Evolutionary conservation across 2,329 filamentous ascomycete species (phyloP).

Genomic region (Zymoseptoria crescenta): DNA sequence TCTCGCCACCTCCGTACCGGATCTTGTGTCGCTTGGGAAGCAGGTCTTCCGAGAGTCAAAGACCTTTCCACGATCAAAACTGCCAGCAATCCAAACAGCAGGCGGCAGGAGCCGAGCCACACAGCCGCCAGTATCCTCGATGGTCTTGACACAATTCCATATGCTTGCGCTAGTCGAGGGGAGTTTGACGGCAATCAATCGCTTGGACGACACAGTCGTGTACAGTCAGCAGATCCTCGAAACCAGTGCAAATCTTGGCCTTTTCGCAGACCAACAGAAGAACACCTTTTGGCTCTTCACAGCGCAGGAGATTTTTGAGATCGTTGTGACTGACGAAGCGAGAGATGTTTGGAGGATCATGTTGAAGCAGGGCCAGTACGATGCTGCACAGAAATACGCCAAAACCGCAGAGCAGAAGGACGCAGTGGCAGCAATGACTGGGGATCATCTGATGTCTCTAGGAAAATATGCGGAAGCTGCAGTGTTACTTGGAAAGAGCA

Average conservation of each 20-base stretch:
- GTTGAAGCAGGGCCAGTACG: conserved; percentile 78
- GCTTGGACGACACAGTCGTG: conserved; percentile 74
- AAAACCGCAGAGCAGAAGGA: conserved; percentile 75
- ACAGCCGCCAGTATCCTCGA: conserved; percentile 67
- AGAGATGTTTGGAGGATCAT: conserved; percentile 93
- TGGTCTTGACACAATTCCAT: conserved; percentile 90
- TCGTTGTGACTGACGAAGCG: conserved; percentile 83
- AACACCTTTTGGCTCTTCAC: conserved; percentile 98
- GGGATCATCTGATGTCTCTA: conserved; percentile 76
- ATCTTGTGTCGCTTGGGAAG: conserved; percentile 58
- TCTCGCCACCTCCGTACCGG: conserved; percentile 50
- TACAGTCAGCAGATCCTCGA: conserved; percentile 84
- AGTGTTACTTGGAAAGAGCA: conserved; percentile 85
- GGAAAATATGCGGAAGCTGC: conserved; percentile 81
- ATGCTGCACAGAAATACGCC: conserved; percentile 78
- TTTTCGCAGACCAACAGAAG: conserved; percentile 85
- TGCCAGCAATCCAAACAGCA: conserved; percentile 60
- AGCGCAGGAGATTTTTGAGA: conserved; percentile 81
- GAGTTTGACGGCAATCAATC: conserved; percentile 75
- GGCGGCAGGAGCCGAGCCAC: conserved; percentile 57
- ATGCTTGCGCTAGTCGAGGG: conserved; percentile 76
- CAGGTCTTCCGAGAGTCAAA: conserved; percentile 73
- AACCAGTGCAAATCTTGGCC: conserved; percentile 65
- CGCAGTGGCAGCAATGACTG: conserved; percentile 82
- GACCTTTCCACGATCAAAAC: conserved; percentile 64